Percentiles rank a stretch among this genome's conserved stretches.
Conservation (phyloP, 495 filamentous ascomycete genomes). For the Amorphotheca resinae region DNA sequence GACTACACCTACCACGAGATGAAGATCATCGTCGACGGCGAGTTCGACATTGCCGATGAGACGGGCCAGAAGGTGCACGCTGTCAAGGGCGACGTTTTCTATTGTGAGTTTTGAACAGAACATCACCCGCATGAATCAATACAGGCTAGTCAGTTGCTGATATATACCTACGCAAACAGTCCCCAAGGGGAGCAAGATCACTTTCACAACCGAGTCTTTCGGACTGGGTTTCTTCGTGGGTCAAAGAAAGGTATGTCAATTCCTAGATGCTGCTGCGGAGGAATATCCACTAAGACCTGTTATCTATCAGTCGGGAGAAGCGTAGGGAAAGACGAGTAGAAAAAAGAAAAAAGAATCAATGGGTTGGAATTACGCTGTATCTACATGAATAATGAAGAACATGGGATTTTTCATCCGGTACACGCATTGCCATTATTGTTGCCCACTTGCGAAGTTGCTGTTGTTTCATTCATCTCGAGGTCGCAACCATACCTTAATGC, state of each 20-base stretch:
- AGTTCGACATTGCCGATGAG: conserved; percentile 62
- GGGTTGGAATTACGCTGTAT: no score
- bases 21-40: conserved; percentile 70
- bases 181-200: conserved; percentile 65
- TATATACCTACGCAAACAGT: conserved; percentile 22
- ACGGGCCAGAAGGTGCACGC: conserved; percentile 57
- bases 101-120: conserved; percentile 24
- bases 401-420: no score
- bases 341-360: neutral
- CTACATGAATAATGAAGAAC: no score
- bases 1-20: conserved; percentile 66
- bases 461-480: no score
- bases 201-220: conserved; percentile 58
- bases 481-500: no score
- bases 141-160: no score
- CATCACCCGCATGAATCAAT: no score
- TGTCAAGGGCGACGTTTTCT: conserved; percentile 60
- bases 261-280: no score
- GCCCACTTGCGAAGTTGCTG: no score
- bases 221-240: conserved; percentile 57
- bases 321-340: neutral
- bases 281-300: no score
- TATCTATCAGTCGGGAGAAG: conserved; percentile 11
- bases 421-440: no score
- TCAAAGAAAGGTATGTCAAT: conserved; percentile 25